Percentiles rank a stretch among this genome's conserved stretches.
These are phyloP conservation scores for Ulvella scutata DNA, from an alignment of 139 green algal species.

Conservation along the genomic window DNA sequence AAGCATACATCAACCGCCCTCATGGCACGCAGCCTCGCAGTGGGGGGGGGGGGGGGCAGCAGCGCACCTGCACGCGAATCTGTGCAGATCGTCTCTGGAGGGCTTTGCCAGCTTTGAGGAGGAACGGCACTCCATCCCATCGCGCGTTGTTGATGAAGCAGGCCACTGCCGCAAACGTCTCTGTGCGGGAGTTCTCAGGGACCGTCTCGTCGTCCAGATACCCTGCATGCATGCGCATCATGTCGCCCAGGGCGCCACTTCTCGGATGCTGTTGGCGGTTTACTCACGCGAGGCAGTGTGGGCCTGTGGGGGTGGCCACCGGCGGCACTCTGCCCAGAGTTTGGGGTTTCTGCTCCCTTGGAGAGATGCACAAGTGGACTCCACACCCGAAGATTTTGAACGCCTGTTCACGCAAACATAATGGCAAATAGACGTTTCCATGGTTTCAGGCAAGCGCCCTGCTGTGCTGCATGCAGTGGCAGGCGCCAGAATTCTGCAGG, in stretches of 20 bases:
- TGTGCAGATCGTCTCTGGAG: slow-evolving; percentile 74
- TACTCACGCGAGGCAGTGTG: too few relatives aligned
- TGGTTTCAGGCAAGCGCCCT: too few relatives aligned
- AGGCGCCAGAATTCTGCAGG: not conserved
- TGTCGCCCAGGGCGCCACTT: too few relatives aligned
- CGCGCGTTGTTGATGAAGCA: slow-evolving; percentile 93
- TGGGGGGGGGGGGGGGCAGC: not conserved
- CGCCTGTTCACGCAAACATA: too few relatives aligned
- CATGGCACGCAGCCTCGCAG: not conserved
- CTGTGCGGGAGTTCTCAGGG: slow-evolving; percentile 54
- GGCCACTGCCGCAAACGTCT: slow-evolving; percentile 85
- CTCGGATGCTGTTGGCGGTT: too few relatives aligned
- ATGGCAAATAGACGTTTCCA: too few relatives aligned
- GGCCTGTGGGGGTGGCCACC: too few relatives aligned
- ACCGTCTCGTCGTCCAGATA: slow-evolving; percentile 96
- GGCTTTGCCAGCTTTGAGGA: slow-evolving; percentile 98
- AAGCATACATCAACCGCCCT: not conserved
- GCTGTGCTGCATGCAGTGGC: not conserved
- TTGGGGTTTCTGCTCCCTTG: too few relatives aligned
- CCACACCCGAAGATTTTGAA: too few relatives aligned
- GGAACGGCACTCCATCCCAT: slow-evolving; percentile 97
- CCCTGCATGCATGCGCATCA: slow-evolving; percentile 33
- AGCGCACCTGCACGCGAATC: slow-evolving; percentile 93
- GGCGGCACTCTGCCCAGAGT: too few relatives aligned
- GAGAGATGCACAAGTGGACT: too few relatives aligned